Percentiles rank a stretch among this genome's conserved stretches.
phyloP scores from a whole-genome alignment of 441 rosid species.

The Pelargonium fulgidum region DNA sequence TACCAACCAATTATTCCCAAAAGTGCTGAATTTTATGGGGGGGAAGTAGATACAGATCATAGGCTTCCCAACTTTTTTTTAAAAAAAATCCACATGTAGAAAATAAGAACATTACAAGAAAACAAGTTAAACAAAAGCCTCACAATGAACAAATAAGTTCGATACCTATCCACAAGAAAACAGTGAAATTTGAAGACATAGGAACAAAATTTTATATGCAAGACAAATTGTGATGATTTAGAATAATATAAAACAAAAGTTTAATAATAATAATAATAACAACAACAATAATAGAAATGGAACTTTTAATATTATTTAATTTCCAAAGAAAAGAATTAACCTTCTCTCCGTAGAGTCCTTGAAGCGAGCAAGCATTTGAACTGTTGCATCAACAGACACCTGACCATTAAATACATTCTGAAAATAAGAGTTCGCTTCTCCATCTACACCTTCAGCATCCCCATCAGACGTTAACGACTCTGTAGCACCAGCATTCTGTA shows the following conservation, averaged over 20 bases:
- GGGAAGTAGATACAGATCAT: not conserved
- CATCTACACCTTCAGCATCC: slow-evolving; percentile 77
- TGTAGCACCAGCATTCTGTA: slow-evolving; percentile 70
- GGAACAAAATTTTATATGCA: not conserved
- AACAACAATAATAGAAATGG: not conserved
- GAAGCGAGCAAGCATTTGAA: slow-evolving; percentile 91
- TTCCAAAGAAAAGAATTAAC: slow-evolving; percentile 27
- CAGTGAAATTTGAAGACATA: not conserved
- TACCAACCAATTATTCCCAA: not conserved
- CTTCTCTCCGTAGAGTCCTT: slow-evolving; percentile 80
- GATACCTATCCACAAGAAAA: not conserved
- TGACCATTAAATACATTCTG: slow-evolving; percentile 90
- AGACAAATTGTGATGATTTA: not conserved
- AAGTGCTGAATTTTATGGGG: not conserved
- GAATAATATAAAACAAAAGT: no score
- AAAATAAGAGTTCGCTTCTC: slow-evolving; percentile 92
- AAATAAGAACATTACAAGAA: not conserved
- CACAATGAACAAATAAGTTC: not conserved
- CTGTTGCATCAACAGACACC: slow-evolving; percentile 82
- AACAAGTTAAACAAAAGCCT: not conserved
- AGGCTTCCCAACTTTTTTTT: not conserved
- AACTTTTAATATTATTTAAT: not conserved
- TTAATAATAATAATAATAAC: no score
- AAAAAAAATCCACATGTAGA: not conserved
- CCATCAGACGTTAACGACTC: slow-evolving; percentile 67